Conservation (phyloP, 139 green algal species). For the Astrephomene gubernaculifera region DNA sequence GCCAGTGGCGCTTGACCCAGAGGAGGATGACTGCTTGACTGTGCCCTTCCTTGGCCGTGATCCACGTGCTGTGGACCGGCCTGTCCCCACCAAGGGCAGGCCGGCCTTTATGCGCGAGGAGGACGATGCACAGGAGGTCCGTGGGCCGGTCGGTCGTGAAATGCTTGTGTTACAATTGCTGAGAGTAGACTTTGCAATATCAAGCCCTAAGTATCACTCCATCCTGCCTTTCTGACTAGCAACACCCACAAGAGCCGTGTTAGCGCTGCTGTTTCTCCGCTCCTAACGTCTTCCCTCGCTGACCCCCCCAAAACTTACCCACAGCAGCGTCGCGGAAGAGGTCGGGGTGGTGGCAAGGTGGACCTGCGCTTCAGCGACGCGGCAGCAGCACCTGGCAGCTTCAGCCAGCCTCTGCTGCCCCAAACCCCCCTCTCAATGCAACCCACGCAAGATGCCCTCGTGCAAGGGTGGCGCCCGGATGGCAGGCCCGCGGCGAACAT, state of each 20-base stretch:
- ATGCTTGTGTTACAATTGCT: no score
- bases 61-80: background rate
- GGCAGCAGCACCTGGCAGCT: background rate
- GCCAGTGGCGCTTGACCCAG: conserved; percentile 41
- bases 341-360: conserved; percentile 7
- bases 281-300: no score
- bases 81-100: background rate
- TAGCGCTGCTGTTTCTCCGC: no score
- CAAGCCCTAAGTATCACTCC: no score
- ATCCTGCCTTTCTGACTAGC: no score
- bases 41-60: conserved; percentile 63
- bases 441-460: background rate
- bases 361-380: background rate
- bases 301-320: no score
- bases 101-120: background rate
- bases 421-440: background rate
- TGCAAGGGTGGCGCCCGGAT: conserved; percentile 16
- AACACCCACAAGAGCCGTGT: no score
- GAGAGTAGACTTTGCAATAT: no score
- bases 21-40: conserved; percentile 68
- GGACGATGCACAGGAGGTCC: conserved; percentile 9
- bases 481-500: conserved; percentile 43
- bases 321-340: background rate
- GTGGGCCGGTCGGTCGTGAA: conserved; percentile 8
- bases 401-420: background rate